Base-by-base conservation (phyloP, 192 early-diverging fungal genomes). In the Cladochytrium replicatum region DNA sequence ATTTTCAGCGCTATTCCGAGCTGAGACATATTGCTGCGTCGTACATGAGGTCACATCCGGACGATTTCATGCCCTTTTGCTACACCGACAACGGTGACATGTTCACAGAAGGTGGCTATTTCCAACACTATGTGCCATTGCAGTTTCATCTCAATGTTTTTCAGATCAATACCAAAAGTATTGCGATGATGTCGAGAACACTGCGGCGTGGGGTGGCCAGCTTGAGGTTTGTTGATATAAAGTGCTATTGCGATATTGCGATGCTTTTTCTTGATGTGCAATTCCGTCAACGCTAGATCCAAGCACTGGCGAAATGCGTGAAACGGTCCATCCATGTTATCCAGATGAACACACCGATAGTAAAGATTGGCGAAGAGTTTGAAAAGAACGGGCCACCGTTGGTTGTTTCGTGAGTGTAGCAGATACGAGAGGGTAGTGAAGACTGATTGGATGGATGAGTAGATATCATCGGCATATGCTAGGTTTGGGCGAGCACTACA, bases 401-500 rank as follows among this genome's bases (percentile, higher is more conserved):
- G 29, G 74, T 71, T 51, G 64, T 96, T 29, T 87, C 86, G 52
- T 95, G 76, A 75, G 66, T 78, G 27, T 43, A n/a, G 19, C 19
- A 13, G 19, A 44, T 23, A 11, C 4, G 13, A 11, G 29, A n/a
- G n/a, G 22, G 17, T 24, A 19, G 6, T 6, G 27, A 11, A 28
- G 29, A 29, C 17, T 40, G 6, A 44, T 43, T 58, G 46, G 19
- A n/a, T 38, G 21, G 13, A 42, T 9, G 40, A 28, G 27, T 5
- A 84, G 82, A 51, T 86, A 88, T 50, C 92, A 98, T 58, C 77
- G 82, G 31, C 82, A 94, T 55, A 82, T 86, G 45, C 95, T 84
- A 64, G 89, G 90, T 24, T 71, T 98, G 13, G 94, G 94, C 23
- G 87, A 88, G 56, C 94, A 98, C 80, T 98, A 98, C 70, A 98